Percentiles rank a stretch among this genome's conserved stretches.
phyloP scores from a whole-genome alignment of 768 basidiomycete species.

The Termitomyces sp. region DNA sequence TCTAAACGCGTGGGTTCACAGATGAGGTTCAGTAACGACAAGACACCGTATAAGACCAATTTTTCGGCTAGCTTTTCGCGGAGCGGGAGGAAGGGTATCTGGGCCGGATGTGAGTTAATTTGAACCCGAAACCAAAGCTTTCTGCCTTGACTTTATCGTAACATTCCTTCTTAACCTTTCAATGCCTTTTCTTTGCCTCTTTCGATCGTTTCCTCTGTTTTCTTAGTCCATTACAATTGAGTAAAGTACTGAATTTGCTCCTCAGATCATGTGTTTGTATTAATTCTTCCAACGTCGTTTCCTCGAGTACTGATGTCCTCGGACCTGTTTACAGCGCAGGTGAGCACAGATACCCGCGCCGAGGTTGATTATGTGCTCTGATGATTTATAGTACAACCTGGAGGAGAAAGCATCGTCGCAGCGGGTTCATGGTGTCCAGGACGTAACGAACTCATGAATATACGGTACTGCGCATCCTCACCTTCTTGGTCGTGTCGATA shows the following conservation, averaged over 20 bases:
- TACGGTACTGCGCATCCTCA: conserved; percentile 48
- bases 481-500: not conserved
- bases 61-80: conserved; percentile 86
- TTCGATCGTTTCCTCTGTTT: not conserved
- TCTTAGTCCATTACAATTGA: not conserved
- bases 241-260: not conserved
- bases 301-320: not conserved
- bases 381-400: conserved; percentile 53
- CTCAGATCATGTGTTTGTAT: conserved; percentile 61
- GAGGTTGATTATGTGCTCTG: not conserved
- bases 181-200: too few species aligned
- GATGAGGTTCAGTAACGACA: conserved; percentile 90
- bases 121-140: too few species aligned
- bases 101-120: conserved; percentile 71
- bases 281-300: not conserved
- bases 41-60: conserved; percentile 90
- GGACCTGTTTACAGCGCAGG: conserved; percentile 8
- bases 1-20: conserved; percentile 24
- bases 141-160: too few species aligned
- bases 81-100: conserved; percentile 87
- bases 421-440: conserved; percentile 80
- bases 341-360: not conserved
- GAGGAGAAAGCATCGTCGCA: conserved; percentile 69
- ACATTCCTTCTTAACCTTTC: too few species aligned
- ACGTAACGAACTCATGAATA: conserved; percentile 73